phyloP scores from a whole-genome alignment of 2,329 filamentous ascomycete genomes.

The Geosmithia flava region DNA sequence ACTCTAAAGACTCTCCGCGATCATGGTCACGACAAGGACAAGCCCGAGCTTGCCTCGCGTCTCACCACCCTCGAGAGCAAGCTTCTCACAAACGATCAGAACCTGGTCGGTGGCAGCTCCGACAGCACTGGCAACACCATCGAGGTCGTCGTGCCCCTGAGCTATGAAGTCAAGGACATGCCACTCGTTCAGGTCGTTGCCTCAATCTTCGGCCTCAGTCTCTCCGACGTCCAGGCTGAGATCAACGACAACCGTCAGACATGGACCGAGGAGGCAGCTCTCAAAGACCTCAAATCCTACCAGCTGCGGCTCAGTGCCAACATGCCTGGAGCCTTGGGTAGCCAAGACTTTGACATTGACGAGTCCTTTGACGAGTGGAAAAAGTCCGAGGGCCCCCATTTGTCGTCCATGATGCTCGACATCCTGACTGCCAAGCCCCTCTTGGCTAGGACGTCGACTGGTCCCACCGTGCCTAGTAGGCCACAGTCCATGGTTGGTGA shows the following conservation, averaged over 20 bases:
- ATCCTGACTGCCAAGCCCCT: slow-evolving; percentile 80
- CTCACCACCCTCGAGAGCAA: slow-evolving; percentile 82
- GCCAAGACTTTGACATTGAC: slow-evolving; percentile 80
- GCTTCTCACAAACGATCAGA: slow-evolving; percentile 85
- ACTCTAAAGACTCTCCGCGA: slow-evolving; percentile 70
- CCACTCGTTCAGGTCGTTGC: slow-evolving; percentile 79
- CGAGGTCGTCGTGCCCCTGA: slow-evolving; percentile 73
- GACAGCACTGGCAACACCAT: slow-evolving; percentile 38
- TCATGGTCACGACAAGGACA: slow-evolving; percentile 73
- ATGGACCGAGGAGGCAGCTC: slow-evolving; percentile 87
- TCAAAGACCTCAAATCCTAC: slow-evolving; percentile 87
- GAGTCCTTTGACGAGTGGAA: slow-evolving; percentile 87
- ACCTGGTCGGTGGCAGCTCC: slow-evolving; percentile 38
- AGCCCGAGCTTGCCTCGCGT: slow-evolving; percentile 70
- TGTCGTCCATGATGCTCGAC: slow-evolving; percentile 88
- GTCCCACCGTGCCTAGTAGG: slow-evolving; percentile 38
- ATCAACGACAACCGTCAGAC: slow-evolving; percentile 67
- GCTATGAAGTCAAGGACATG: slow-evolving; percentile 96
- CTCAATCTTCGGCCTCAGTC: slow-evolving; percentile 70
- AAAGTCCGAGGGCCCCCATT: slow-evolving; percentile 71
- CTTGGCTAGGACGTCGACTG: slow-evolving; percentile 63
- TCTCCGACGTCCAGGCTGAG: slow-evolving; percentile 72
- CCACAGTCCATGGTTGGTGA: slow-evolving; percentile 31
- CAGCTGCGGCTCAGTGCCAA: slow-evolving; percentile 78
- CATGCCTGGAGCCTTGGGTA: slow-evolving; percentile 63